phyloP scores from a whole-genome alignment of 116 monocot genomes.

The Dioscorea cayenensis region DNA sequence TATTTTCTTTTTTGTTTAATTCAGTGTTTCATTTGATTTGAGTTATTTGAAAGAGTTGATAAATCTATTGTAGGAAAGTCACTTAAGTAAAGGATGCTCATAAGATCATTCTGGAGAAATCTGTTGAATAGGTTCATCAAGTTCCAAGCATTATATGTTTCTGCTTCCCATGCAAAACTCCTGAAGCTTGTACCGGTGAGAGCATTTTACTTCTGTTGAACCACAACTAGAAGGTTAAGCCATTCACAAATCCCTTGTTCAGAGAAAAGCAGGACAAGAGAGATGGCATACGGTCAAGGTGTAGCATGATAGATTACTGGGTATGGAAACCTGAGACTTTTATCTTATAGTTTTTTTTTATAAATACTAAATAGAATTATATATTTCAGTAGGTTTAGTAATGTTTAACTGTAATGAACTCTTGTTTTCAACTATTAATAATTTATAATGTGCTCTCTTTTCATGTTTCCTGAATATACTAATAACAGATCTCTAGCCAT shows the following conservation, averaged over 20 bases:
- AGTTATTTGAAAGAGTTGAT: constrained; percentile 72
- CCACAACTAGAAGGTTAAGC: background rate
- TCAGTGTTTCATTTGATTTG: no score
- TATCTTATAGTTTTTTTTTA: no score
- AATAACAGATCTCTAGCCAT: no score
- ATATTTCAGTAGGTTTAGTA: no score
- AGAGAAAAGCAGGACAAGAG: no score
- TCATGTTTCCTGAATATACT: no score
- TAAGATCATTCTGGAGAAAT: constrained; percentile 61
- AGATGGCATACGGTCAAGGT: no score
- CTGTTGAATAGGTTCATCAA: constrained; percentile 78
- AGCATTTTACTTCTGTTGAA: background rate
- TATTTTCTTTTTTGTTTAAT: no score
- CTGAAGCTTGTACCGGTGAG: constrained; percentile 77
- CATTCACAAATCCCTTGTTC: no score
- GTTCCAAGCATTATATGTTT: constrained; percentile 45
- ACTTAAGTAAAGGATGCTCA: constrained; percentile 71
- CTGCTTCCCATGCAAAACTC: constrained; percentile 52
- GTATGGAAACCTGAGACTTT: no score
- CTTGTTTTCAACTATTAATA: background rate
- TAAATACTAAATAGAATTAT: no score
- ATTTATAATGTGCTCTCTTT: background rate
- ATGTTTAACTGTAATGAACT: background rate
- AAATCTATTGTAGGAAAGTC: constrained; percentile 70
- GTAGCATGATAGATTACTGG: no score